Conservation (phyloP, 805 yeast species). For the Debaryomyces castellii region DNA sequence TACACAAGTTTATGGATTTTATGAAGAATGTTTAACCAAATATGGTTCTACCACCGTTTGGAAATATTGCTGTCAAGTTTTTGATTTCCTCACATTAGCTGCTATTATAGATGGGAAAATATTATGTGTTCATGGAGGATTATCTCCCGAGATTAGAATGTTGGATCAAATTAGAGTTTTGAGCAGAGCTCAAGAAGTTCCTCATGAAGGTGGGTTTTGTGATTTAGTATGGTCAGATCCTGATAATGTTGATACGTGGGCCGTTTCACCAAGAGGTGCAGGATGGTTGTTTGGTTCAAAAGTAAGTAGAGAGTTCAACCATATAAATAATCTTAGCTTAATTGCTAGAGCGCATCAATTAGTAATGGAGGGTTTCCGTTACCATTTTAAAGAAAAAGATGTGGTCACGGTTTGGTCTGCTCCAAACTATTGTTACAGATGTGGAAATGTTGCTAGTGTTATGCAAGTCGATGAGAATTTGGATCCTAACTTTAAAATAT, state of each 20-base stretch:
- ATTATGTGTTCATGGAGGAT: conserved; percentile 95
- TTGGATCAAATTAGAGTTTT: conserved; percentile 92
- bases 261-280: conserved; percentile 96
- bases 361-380: conserved; percentile 97
- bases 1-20: conserved; percentile 98
- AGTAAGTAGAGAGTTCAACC: conserved; percentile 94
- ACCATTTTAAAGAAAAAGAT: conserved; percentile 93
- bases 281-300: conserved; percentile 96
- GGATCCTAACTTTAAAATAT: conserved; percentile 88
- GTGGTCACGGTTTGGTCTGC: conserved; percentile 99
- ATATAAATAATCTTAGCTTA: conserved; percentile 81
- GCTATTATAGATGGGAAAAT: conserved; percentile 95
- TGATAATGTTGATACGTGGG: conserved; percentile 97
- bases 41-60: conserved; percentile 94
- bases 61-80: conserved; percentile 95
- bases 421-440: conserved; percentile 94
- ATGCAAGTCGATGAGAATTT: conserved; percentile 90
- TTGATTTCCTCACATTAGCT: conserved; percentile 89
- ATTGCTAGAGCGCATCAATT: conserved; percentile 97
- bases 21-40: conserved; percentile 91
- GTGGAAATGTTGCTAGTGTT: conserved; percentile 98
- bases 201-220: conserved; percentile 98
- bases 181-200: conserved; percentile 96
- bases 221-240: conserved; percentile 98
- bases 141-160: conserved; percentile 96